Conservation (phyloP, 352 stramenopile species). For the Pythium vanterpoolii region DNA sequence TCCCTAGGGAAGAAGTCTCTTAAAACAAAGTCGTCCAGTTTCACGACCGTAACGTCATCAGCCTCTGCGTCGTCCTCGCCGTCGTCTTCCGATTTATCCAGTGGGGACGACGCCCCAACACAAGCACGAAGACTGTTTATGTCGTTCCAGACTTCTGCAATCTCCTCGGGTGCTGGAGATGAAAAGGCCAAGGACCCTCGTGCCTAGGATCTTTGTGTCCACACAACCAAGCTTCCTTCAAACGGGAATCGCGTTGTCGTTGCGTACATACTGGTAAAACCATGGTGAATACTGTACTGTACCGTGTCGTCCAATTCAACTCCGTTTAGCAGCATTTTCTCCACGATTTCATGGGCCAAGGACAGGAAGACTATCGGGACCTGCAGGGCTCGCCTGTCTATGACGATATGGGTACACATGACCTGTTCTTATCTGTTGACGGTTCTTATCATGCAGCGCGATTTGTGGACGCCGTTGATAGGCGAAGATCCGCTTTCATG, state of each 20-base stretch:
- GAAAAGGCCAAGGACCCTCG: background rate
- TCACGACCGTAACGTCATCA: background rate
- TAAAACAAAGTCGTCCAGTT: background rate
- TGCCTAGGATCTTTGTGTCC: background rate
- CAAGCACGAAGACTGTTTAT: conserved; percentile 22
- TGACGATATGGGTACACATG: background rate
- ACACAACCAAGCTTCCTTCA: background rate
- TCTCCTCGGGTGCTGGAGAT: background rate
- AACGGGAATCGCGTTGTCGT: background rate
- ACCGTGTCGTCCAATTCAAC: background rate
- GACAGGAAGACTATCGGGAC: too few species aligned
- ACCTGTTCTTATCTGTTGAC: background rate
- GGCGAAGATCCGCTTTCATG: background rate
- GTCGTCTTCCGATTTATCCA: conserved; percentile 5
- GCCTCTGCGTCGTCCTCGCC: conserved; percentile 9
- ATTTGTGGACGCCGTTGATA: background rate
- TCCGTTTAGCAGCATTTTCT: too few species aligned
- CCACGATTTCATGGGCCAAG: too few species aligned
- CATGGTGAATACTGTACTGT: conserved; percentile 2
- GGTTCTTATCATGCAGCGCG: background rate
- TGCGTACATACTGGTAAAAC: background rate
- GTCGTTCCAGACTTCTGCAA: conserved; percentile 10
- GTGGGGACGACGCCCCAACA: conserved; percentile 4
- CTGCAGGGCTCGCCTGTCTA: too few species aligned
- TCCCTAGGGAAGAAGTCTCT: background rate